Conservation (phyloP, 2,329 filamentous ascomycete species). For the Myriangium duriaei region DNA sequence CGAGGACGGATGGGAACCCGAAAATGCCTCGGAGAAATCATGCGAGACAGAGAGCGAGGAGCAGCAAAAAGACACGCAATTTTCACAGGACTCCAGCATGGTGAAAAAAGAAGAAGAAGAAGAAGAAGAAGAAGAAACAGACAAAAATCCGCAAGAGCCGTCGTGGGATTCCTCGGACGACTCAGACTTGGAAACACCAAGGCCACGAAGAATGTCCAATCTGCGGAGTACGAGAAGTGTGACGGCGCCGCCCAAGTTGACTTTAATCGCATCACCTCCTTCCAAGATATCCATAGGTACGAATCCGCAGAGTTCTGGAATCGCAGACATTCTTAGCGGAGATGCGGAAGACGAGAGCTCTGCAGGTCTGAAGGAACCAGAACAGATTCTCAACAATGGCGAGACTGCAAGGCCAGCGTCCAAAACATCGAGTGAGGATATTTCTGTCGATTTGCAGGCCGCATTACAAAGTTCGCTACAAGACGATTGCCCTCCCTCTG, state of each 20-base stretch:
- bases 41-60: too few relatives aligned
- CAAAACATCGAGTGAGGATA: too few relatives aligned
- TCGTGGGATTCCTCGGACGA: slow-evolving; percentile 1
- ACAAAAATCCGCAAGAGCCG: neutral
- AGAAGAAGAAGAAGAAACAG: slow-evolving; percentile 9
- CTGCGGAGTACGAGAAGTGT: slow-evolving; percentile 19
- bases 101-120: slow-evolving; percentile 1
- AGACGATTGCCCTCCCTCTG: slow-evolving; percentile 12
- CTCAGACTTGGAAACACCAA: slow-evolving; percentile 11
- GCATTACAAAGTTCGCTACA: slow-evolving; percentile 3
- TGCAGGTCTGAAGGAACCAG: neutral
- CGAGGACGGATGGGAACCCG: slow-evolving; percentile 11
- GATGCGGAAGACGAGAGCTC: neutral
- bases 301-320: neutral
- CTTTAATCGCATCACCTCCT: slow-evolving; percentile 31
- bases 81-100: neutral
- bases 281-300: slow-evolving; percentile 18
- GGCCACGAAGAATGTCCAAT: slow-evolving; percentile 3
- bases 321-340: neutral
- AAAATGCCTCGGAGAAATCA: slow-evolving; percentile 12
- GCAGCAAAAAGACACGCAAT: too few relatives aligned
- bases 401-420: neutral
- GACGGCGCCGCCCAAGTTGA: slow-evolving; percentile 30
- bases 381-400: neutral
- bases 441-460: slow-evolving; percentile 4